A percentile compares a stretch with the other conserved stretches of the same genome.
Evolutionary conservation across 2,329 filamentous ascomycete genomes (phyloP).

Genomic region (Madurella fahalii): DNA sequence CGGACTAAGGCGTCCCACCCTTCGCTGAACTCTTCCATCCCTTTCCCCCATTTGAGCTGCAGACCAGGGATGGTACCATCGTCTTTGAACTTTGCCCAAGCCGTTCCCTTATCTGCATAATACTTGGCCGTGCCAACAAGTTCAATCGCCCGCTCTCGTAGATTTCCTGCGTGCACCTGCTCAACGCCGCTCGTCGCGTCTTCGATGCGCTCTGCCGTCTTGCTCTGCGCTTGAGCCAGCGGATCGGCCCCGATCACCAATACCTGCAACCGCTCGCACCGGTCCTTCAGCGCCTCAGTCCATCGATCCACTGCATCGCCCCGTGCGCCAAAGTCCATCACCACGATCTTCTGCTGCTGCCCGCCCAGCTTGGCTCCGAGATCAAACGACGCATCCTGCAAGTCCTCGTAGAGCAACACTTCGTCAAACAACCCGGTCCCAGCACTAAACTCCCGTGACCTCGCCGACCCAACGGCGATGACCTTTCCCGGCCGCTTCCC

Average conservation of each 20-base stretch:
- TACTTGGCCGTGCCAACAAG: slow-evolving; percentile 1
- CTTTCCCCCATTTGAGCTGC: slow-evolving; percentile 4
- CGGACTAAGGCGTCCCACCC: slow-evolving; percentile 11
- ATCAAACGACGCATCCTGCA: background rate
- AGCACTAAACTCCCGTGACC: slow-evolving; percentile 7
- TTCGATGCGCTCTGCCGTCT: background rate
- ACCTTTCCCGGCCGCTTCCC: slow-evolving; percentile 3
- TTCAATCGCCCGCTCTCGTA: slow-evolving; percentile 5
- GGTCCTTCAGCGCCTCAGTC: slow-evolving; percentile 2
- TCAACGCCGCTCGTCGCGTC: slow-evolving; percentile 9
- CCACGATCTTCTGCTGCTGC: slow-evolving; percentile 3
- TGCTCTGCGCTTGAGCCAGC: background rate
- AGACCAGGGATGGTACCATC: background rate
- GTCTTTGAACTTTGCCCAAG: slow-evolving; percentile 5
- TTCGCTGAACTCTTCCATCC: slow-evolving; percentile 1
- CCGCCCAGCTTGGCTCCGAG: background rate
- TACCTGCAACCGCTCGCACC: slow-evolving; percentile 1
- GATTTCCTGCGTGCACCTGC: slow-evolving; percentile 4
- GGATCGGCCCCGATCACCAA: slow-evolving; percentile 13
- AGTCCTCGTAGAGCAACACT: slow-evolving; percentile 11
- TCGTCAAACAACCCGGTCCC: slow-evolving; percentile 15
- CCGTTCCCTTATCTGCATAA: background rate
- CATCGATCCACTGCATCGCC: slow-evolving; percentile 10
- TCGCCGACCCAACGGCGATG: slow-evolving; percentile 12
- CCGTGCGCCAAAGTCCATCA: slow-evolving; percentile 15